Evolutionary conservation across 2,329 filamentous ascomycete species (phyloP).

Genomic region (Bipolaris gigantea): DNA sequence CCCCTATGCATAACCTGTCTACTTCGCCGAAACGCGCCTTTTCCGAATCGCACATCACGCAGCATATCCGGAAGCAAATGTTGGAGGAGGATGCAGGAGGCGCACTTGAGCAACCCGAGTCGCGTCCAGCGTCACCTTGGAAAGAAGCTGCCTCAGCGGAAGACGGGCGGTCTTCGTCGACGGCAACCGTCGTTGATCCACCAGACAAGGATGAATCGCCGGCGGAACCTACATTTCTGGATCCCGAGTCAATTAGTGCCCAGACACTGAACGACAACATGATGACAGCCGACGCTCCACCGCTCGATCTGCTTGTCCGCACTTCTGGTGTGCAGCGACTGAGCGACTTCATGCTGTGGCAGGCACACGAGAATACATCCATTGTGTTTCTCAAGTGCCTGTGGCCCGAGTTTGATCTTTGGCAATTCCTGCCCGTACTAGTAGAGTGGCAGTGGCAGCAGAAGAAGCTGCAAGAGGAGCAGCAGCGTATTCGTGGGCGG

Average conservation of each 20-base stretch:
- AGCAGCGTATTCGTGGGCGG: constrained; percentile 36
- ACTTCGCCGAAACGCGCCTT: constrained; percentile 67
- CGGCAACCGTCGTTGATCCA: constrained; percentile 43
- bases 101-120: constrained; percentile 28
- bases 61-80: constrained; percentile 69
- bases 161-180: constrained; percentile 39
- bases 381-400: constrained; percentile 89
- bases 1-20: constrained; percentile 61
- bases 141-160: constrained; percentile 38
- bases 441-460: constrained; percentile 80
- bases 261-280: constrained; percentile 83
- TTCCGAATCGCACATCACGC: constrained; percentile 82
- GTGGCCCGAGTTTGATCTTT: constrained; percentile 95
- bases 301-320: constrained; percentile 85
- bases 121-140: constrained; percentile 41
- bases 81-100: constrained; percentile 46
- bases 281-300: constrained; percentile 83
- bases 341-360: constrained; percentile 99
- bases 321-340: constrained; percentile 91
- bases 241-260: constrained; percentile 84
- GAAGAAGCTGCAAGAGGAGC: constrained; percentile 47
- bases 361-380: constrained; percentile 89
- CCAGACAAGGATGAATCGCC: constrained; percentile 38
- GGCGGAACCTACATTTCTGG: constrained; percentile 51
- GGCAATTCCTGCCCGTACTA: constrained; percentile 88